Evolutionary conservation across 495 filamentous ascomycete species (phyloP), one percentile per base, ranked within the genome.

Genomic region (Astrocystis sublimbata): DNA sequence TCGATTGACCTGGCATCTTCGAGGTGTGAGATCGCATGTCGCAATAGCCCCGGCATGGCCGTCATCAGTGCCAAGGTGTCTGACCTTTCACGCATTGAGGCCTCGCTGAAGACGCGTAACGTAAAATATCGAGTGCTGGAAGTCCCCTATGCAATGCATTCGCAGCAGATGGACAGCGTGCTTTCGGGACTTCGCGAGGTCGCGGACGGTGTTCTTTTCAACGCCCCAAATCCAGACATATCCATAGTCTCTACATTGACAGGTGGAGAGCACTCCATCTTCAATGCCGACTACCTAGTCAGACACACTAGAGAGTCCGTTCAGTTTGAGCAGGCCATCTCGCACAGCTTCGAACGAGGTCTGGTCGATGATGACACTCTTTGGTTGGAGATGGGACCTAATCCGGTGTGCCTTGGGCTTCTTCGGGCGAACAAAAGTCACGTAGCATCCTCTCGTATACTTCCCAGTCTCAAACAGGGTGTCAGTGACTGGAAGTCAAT

Each of bases 61-160:
- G n/a, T n/a, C n/a, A n/a, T n/a, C n/a, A n/a, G n/a, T 75, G n/a
- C 56, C 82, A 28, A 71, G 78, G 12, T 81, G 83, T 33, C 89
- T 81, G 58, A 88, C 86, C 15, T 89, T 89, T 72, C 88, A 90
- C 71, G 83, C 85, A n/a, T n/a, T 4, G 71, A 79, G 0, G n/a
- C n/a, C n/a, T n/a, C n/a, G n/a, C n/a, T n/a, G n/a, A n/a, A n/a
- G n/a, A n/a, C n/a, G n/a, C n/a, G n/a, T n/a, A n/a, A n/a, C n/a
- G n/a, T n/a, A n/a, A n/a, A n/a, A n/a, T n/a, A n/a, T n/a, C n/a
- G n/a, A n/a, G n/a, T n/a, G n/a, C n/a, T n/a, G n/a, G n/a, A n/a
- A n/a, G n/a, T n/a, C n/a, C n/a, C 86, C 89, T 58, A 80, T 89
- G 50, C 83, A 88, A 23, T 75, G 79, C n/a, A 84, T 91, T 10